These are phyloP conservation scores for Pythium aquatile DNA, from an alignment of 352 stramenopile species.

Conservation along the genomic window DNA sequence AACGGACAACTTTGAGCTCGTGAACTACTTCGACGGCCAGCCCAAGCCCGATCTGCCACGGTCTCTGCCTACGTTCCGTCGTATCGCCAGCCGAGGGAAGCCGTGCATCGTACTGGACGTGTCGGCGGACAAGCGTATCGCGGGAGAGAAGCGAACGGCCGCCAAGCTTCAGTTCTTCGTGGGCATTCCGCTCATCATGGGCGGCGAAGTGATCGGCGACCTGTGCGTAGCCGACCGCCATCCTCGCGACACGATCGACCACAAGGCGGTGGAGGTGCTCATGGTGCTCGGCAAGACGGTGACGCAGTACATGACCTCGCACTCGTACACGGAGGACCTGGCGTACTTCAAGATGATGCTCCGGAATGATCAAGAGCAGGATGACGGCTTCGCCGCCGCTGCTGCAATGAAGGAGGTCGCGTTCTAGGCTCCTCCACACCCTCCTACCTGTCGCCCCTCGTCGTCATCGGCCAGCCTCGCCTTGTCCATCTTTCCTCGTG, in stretches of 20 bases:
- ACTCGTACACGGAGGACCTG: slow-evolving; percentile 77
- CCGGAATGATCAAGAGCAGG: slow-evolving; percentile 20
- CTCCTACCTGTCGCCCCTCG: background rate
- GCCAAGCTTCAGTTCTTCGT: slow-evolving; percentile 89
- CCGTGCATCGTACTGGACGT: slow-evolving; percentile 87
- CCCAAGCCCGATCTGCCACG: slow-evolving; percentile 55
- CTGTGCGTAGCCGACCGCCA: slow-evolving; percentile 82
- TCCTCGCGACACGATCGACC: slow-evolving; percentile 76
- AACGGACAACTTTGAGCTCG: slow-evolving; percentile 85
- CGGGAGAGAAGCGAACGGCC: slow-evolving; percentile 78
- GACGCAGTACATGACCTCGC: slow-evolving; percentile 87
- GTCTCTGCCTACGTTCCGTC: slow-evolving; percentile 82
- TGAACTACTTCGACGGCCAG: slow-evolving; percentile 72
- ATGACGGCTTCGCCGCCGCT: slow-evolving; percentile 13
- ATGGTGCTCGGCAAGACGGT: slow-evolving; percentile 86
- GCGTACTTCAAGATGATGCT: slow-evolving; percentile 60
- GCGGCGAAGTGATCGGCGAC: slow-evolving; percentile 84
- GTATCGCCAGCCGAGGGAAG: slow-evolving; percentile 82
- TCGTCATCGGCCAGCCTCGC: background rate
- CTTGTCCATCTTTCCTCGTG: background rate
- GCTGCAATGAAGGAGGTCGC: slow-evolving; percentile 69
- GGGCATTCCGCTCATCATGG: slow-evolving; percentile 79
- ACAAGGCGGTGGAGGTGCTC: slow-evolving; percentile 83
- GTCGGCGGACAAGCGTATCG: slow-evolving; percentile 86
- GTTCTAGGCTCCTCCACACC: slow-evolving; percentile 47